A percentile compares a stretch with the other conserved stretches of the same genome.
Conservation (phyloP, 2,329 filamentous ascomycete genomes). For the Canariomyces notabilis region DNA sequence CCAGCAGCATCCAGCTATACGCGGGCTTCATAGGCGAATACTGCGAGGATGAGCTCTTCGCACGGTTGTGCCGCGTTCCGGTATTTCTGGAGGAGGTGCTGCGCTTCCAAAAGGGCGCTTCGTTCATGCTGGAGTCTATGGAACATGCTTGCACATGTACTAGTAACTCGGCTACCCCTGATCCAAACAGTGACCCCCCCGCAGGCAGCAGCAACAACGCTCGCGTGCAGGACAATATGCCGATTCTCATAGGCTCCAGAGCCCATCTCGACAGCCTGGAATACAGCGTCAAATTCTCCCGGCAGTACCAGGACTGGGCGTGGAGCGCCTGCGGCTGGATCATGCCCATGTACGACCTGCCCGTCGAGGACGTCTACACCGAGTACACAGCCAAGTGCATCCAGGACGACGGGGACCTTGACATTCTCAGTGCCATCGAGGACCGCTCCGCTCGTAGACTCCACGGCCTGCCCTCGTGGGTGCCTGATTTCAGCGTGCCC, state of each 20-base stretch:
- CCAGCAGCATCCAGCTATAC: neutral
- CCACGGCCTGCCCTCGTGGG: neutral
- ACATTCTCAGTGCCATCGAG: neutral
- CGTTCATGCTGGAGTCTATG: neutral
- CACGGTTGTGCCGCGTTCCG: neutral
- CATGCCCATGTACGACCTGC: neutral
- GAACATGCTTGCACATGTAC: too few relatives aligned
- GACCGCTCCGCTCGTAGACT: neutral
- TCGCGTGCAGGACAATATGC: neutral
- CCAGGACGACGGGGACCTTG: neutral
- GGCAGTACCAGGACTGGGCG: conserved; percentile 2
- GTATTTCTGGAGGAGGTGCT: neutral
- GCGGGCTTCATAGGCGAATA: neutral
- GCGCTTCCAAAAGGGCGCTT: neutral
- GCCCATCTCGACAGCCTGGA: neutral
- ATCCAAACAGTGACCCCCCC: too few relatives aligned
- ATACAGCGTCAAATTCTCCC: neutral
- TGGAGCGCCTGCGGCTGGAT: conserved; percentile 1
- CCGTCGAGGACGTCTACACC: neutral
- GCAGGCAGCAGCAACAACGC: too few relatives aligned
- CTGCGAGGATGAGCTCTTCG: neutral
- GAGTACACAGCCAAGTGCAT: conserved; percentile 1
- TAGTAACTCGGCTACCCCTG: too few relatives aligned
- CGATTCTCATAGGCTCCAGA: neutral
- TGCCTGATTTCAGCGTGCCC: neutral